phyloP scores from a whole-genome alignment of 345 rosid genomes.

The Mercurialis annua region DNA sequence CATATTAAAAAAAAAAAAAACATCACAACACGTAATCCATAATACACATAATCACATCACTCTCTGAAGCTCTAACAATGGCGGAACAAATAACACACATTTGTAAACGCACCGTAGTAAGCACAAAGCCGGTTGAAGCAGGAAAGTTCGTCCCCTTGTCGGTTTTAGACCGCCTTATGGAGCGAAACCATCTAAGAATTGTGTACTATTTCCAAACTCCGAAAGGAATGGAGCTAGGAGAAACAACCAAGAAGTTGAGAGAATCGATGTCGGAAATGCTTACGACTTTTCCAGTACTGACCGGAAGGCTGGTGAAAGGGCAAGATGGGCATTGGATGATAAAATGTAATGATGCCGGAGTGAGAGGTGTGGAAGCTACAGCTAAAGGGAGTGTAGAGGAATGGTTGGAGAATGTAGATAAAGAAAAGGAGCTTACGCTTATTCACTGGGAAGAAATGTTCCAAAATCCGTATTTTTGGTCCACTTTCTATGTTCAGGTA shows the following conservation, averaged over 20 bases:
- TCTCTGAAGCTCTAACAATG: slow-evolving; percentile 7
- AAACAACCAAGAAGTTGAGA: slow-evolving; percentile 39
- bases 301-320: slow-evolving; percentile 49
- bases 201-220: slow-evolving; percentile 52
- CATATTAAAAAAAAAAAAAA: neutral
- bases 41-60: neutral
- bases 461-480: slow-evolving; percentile 61
- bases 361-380: slow-evolving; percentile 62
- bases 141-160: slow-evolving; percentile 40
- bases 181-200: slow-evolving; percentile 43
- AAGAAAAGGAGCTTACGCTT: slow-evolving; percentile 59
- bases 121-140: slow-evolving; percentile 53
- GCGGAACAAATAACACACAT: slow-evolving; percentile 31
- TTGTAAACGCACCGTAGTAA: slow-evolving; percentile 67
- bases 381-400: slow-evolving; percentile 51
- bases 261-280: slow-evolving; percentile 49
- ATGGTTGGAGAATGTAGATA: slow-evolving; percentile 49
- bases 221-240: slow-evolving; percentile 30
- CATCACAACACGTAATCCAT: too few relatives aligned
- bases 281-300: slow-evolving; percentile 43
- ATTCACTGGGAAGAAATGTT: slow-evolving; percentile 71
- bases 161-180: slow-evolving; percentile 64
- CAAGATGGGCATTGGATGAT: slow-evolving; percentile 47
- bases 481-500: slow-evolving; percentile 76
- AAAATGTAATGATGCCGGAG: slow-evolving; percentile 71